A percentile compares a stretch with the other conserved stretches of the same genome.
Conservation (phyloP, 164 flowering plant genomes). For the Umbellularia californica region DNA sequence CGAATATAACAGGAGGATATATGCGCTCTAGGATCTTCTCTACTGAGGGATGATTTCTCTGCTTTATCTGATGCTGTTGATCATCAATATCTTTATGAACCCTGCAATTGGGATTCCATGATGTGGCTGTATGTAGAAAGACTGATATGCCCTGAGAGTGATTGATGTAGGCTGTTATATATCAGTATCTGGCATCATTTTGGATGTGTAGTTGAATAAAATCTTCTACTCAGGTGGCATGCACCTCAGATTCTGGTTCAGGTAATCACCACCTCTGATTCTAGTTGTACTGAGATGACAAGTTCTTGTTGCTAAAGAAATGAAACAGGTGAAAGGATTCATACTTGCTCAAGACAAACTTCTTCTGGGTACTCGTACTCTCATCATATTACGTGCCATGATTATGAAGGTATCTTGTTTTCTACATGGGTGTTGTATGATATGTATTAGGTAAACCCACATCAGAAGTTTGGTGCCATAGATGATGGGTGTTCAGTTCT, state of each 20-base stretch:
- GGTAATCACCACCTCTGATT: not conserved
- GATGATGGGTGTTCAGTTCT: not conserved
- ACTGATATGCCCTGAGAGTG: too few species aligned
- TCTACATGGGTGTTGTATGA: not conserved
- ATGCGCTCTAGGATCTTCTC: conserved; percentile 56
- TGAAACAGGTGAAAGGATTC: not conserved
- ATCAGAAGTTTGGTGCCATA: not conserved
- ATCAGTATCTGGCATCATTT: not conserved
- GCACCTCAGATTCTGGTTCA: not conserved
- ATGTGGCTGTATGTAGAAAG: too few species aligned
- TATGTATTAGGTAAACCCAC: not conserved
- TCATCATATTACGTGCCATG: not conserved
- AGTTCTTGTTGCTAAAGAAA: not conserved
- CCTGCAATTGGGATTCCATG: not conserved
- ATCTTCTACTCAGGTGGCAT: not conserved
- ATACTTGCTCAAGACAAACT: not conserved
- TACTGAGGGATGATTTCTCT: too few species aligned
- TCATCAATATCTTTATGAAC: not conserved
- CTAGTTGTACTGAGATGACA: not conserved
- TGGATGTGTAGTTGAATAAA: not conserved
- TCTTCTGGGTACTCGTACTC: not conserved
- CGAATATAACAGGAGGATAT: conserved; percentile 65
- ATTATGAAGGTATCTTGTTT: not conserved
- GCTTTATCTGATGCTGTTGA: not conserved
- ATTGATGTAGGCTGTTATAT: too few species aligned